A percentile compares a stretch with the other conserved stretches of the same genome.
phyloP scores from a whole-genome alignment of 1,284 basidiomycete genomes.

The Marasmius tenuissimus region DNA sequence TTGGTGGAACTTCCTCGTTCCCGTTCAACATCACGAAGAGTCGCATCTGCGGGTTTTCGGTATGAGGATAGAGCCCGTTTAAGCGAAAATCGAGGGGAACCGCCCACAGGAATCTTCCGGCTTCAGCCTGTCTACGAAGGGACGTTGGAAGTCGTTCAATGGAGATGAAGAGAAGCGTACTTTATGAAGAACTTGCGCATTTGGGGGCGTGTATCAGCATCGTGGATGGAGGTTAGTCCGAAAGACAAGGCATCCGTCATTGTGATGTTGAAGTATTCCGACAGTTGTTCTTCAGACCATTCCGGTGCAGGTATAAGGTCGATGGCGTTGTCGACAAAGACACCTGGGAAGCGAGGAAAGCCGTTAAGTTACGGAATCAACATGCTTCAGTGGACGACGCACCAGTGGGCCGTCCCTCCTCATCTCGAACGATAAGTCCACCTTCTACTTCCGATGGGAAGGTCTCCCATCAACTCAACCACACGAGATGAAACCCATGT shows the following conservation, averaged over 20 bases:
- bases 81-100: background rate
- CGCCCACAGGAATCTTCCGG: background rate
- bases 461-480: conserved; percentile 24
- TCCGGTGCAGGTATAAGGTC: conserved; percentile 63
- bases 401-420: conserved; percentile 25
- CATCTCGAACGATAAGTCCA: conserved; percentile 8
- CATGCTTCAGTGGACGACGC: background rate
- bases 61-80: background rate
- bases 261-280: conserved; percentile 62
- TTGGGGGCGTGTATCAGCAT: conserved; percentile 60
- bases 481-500: conserved; percentile 45
- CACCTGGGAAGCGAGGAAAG: conserved; percentile 35
- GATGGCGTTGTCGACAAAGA: conserved; percentile 78
- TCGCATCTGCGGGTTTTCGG: background rate
- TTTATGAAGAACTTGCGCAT: conserved; percentile 67
- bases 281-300: conserved; percentile 59
- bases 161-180: conserved; percentile 36
- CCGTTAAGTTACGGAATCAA: background rate
- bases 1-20: background rate
- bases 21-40: background rate
- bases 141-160: background rate
- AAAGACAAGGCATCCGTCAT: conserved; percentile 67
- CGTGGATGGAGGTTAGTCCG: conserved; percentile 84
- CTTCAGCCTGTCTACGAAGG: conserved; percentile 23
- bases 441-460: conserved; percentile 16